Evolutionary conservation across 495 filamentous ascomycete species (phyloP), one percentile per base, ranked within the genome.

Genomic region (Cercophora sp.): DNA sequence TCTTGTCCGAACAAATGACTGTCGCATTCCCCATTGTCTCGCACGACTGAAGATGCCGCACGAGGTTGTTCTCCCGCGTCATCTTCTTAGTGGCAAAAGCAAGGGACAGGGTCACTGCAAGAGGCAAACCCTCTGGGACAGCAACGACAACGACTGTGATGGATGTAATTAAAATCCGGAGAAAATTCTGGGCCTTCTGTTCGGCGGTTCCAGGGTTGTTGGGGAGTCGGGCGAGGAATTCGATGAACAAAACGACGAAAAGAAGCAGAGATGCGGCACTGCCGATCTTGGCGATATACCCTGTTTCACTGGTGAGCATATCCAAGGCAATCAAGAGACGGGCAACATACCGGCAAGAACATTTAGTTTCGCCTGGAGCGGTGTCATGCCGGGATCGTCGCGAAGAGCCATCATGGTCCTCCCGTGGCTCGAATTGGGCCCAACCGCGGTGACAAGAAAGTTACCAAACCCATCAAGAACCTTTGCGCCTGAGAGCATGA

Each of bases 21-120:
- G 91, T 96, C 0, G 91, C 92, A 67, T 96, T 96, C 10, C 92
- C 92, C 92, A 97, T 97, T 2, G 91, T 94, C 69, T 97, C 92
- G 67, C 92, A 97, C 25, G 92, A 91, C 57, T 88, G 84, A 18
- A 97, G 73, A 31, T 90, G 78, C 27, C 92, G 88, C 26, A 97
- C 92, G 34, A 97, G 68, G 56, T 96, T 96, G 69, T 95, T 93
- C 57, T 96, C 92, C 64, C 87, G 92, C 44, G 96, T 76, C 92
- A 97, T 97, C 13, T 89, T 77, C 16, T 85, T 96, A 1, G 92
- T 97, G 9, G 92, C 92, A 67, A 96, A 96, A 23, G 91, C 91
- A 13, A 97, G 79, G 25, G 92, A 91, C 26, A 97, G 78, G 2
- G 92, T 97, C 10, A 97, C 92, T 29, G 92, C 92, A 26, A 97